Evolutionary conservation across 345 rosid genomes (phyloP).

Genomic region (Dimocarpus longan): DNA sequence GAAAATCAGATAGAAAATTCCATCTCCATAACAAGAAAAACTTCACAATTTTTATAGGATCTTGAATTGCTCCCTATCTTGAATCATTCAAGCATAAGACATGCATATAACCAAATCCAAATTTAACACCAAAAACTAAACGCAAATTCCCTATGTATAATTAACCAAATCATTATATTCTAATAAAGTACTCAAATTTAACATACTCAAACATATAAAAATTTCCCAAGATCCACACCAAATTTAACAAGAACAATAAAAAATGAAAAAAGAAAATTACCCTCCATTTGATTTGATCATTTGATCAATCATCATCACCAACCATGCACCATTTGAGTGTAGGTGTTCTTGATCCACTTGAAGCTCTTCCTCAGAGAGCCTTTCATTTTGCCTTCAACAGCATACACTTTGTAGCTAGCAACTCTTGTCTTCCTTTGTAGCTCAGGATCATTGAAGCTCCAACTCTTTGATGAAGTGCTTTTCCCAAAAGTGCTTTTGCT

Average conservation of each 20-base stretch:
- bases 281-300: neutral
- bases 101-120: neutral
- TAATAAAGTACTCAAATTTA: neutral
- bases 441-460: constrained; percentile 88
- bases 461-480: constrained; percentile 43
- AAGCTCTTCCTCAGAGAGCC: constrained; percentile 85
- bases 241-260: neutral
- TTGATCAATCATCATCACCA: constrained; percentile 42
- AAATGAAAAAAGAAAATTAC: neutral
- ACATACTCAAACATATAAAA: neutral
- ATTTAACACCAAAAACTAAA: neutral
- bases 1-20: neutral
- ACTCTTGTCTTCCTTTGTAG: constrained; percentile 91
- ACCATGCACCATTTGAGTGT: constrained; percentile 62
- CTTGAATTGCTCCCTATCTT: neutral
- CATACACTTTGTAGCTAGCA: constrained; percentile 75
- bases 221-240: neutral
- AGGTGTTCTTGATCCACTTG: constrained; percentile 85
- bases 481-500: constrained; percentile 41
- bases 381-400: constrained; percentile 88
- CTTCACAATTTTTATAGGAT: neutral
- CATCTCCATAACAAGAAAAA: neutral
- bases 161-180: no score
- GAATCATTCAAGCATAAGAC: neutral
- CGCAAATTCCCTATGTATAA: no score